phyloP scores from a whole-genome alignment of 2,329 filamentous ascomycete species.

The Magnaporthiopsis incrustans region DNA sequence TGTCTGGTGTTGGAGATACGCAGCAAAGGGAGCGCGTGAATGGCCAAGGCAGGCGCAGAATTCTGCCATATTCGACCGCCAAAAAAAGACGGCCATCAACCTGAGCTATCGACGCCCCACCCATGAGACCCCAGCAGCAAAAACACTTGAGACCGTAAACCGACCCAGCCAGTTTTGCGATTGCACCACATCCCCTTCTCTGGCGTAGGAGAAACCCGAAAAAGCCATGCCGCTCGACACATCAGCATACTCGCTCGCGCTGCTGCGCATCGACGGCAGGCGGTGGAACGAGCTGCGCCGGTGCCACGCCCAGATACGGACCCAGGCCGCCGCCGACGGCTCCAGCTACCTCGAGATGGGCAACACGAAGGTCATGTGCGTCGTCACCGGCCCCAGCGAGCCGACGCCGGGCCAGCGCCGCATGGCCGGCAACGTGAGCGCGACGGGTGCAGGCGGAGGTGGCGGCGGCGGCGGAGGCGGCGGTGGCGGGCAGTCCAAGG shows the following conservation, averaged over 20 bases:
- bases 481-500: constrained; percentile 27
- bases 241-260: constrained; percentile 79
- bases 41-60: background rate
- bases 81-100: background rate
- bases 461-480: constrained; percentile 16
- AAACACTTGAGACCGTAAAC: background rate
- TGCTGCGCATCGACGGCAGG: constrained; percentile 73
- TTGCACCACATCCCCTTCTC: too few species aligned
- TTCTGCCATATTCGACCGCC: background rate
- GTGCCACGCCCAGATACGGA: constrained; percentile 81
- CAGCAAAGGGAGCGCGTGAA: background rate
- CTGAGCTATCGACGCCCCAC: background rate
- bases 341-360: constrained; percentile 94
- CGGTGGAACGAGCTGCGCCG: constrained; percentile 96
- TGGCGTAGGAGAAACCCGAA: background rate
- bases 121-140: too few species aligned
- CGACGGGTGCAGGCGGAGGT: constrained; percentile 23
- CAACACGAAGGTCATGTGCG: constrained; percentile 94
- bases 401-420: constrained; percentile 34
- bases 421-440: constrained; percentile 36
- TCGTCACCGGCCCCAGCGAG: constrained; percentile 79
- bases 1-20: too few species aligned
- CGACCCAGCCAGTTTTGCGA: too few species aligned
- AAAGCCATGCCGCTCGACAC: constrained; percentile 84
- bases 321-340: constrained; percentile 86